Base-by-base conservation (phyloP, 257 asterid species). In the Parsonsia alboflavescens region DNA sequence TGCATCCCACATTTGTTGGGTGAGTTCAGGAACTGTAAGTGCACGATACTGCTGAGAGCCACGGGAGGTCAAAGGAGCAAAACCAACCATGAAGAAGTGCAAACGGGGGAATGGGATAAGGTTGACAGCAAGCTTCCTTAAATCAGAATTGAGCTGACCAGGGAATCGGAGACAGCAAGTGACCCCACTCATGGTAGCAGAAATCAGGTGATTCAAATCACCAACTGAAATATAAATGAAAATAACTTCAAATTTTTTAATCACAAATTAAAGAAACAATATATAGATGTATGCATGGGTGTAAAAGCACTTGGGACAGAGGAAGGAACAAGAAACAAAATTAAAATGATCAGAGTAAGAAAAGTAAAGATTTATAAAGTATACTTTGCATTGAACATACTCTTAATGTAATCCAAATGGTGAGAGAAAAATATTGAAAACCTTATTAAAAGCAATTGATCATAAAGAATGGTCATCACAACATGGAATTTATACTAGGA, bases 1-100 rank as follows among this genome's bases (percentile, higher is more conserved):
- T 75, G 97, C 77, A 62, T 91, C 97, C 96, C 97, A 91, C 97
- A 91, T 91, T 82, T 91, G 96, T 71, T 91, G 97, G 66, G 96
- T 91, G 10, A 91, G 89, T 82, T 91, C 97, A 1, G 96, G 96
- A 67, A 89, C 97, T 19, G 96, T 89, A 15, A 91, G 91, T 61
- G 97, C 91, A 15, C 96, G 93, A 84, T 91, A 91, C 72, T 88
- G 96, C 88, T 91, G 97, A 71, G 97, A 91, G 9, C 97, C 96
- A 68, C 96, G 96, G 50, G 96, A 91, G 33, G 96, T 91, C 64
- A 91, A 82, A 39, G 97, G 95, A 75, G 97, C 95, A 59, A 91
- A 91, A 11, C 97, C 96, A 7, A 91, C 97, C 97, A 91, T 91
- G 87, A 91, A 91, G 56, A 91, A 91, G 86, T 91, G 97, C 62